phyloP scores from a whole-genome alignment of 495 filamentous ascomycete species.

The Aspergillus taichungensis region DNA sequence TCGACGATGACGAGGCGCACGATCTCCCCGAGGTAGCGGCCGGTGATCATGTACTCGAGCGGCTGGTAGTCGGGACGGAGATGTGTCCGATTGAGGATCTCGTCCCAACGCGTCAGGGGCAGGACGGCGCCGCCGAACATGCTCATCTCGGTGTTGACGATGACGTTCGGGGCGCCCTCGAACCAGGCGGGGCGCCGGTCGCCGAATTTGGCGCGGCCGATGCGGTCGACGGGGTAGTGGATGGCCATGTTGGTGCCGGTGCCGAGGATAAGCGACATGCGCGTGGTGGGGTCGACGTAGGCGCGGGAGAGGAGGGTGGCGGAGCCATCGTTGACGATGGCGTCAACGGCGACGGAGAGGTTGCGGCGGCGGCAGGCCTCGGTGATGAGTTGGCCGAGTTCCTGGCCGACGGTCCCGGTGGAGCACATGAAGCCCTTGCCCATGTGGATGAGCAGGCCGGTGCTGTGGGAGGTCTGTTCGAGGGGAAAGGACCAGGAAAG shows the following conservation, averaged over 20 bases:
- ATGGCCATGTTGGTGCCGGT: conserved; percentile 82
- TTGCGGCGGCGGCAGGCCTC: conserved; percentile 43
- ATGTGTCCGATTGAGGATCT: conserved; percentile 55
- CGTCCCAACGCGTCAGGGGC: conserved; percentile 70
- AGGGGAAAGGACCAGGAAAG: conserved; percentile 64
- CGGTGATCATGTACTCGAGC: conserved; percentile 83
- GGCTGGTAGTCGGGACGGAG: conserved; percentile 79
- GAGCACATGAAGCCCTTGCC: conserved; percentile 59
- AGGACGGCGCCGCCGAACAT: conserved; percentile 66
- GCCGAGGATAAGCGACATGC: conserved; percentile 73
- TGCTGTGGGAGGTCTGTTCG: conserved; percentile 52
- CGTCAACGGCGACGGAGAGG: conserved; percentile 48
- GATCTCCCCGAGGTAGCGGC: conserved; percentile 78
- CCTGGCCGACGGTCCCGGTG: conserved; percentile 45
- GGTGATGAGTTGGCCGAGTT: conserved; percentile 51
- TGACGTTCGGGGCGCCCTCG: conserved; percentile 50
- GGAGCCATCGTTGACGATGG: conserved; percentile 79
- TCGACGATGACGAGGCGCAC: conserved; percentile 68
- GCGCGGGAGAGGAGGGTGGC: conserved; percentile 73
- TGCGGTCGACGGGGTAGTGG: conserved; percentile 53
- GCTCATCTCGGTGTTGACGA: conserved; percentile 84
- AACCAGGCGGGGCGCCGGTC: conserved; percentile 32
- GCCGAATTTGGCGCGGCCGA: conserved; percentile 56
- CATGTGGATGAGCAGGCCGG: conserved; percentile 52
- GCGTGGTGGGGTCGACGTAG: conserved; percentile 53